Conservation (phyloP, 306 rosid genomes). For the Macrotyloma uniflorum region DNA sequence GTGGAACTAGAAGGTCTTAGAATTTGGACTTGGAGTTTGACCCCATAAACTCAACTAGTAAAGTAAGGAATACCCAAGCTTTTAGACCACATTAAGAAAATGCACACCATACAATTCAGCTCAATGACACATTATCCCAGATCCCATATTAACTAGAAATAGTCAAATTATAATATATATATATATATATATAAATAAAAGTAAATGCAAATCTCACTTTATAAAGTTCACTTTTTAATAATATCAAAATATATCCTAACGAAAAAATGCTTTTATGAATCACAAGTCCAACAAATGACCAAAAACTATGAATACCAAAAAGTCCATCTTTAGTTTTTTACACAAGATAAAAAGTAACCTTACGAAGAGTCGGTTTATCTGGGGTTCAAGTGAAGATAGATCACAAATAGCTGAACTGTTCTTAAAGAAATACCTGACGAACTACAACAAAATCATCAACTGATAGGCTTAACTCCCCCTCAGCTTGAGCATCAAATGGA, state of each 20-base stretch:
- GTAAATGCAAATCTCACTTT: too few species aligned
- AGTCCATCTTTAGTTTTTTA: not conserved
- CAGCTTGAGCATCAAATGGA: slow-evolving; percentile 90
- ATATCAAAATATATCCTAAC: too few species aligned
- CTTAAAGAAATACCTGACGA: slow-evolving; percentile 67
- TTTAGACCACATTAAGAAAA: not conserved
- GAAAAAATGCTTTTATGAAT: slow-evolving; percentile 4
- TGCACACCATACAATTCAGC: not conserved
- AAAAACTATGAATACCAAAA: not conserved
- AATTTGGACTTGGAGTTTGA: not conserved
- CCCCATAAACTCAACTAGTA: not conserved
- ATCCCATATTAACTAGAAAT: too few species aligned
- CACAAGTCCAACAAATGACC: not conserved
- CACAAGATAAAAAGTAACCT: not conserved
- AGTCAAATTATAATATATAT: too few species aligned
- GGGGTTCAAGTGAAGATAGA: slow-evolving; percentile 1
- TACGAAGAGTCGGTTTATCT: not conserved
- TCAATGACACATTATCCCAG: too few species aligned
- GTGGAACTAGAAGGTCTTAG: not conserved
- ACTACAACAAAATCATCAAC: slow-evolving; percentile 79
- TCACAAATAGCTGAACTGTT: not conserved
- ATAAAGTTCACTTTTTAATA: too few species aligned
- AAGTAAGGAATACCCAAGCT: not conserved
- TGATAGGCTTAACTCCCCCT: slow-evolving; percentile 78
- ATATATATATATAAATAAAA: too few species aligned